Percentiles rank a stretch among this genome's conserved stretches.
Conservation (phyloP, 1,139 yeast species). For the Scheffersomyces lignicola region DNA sequence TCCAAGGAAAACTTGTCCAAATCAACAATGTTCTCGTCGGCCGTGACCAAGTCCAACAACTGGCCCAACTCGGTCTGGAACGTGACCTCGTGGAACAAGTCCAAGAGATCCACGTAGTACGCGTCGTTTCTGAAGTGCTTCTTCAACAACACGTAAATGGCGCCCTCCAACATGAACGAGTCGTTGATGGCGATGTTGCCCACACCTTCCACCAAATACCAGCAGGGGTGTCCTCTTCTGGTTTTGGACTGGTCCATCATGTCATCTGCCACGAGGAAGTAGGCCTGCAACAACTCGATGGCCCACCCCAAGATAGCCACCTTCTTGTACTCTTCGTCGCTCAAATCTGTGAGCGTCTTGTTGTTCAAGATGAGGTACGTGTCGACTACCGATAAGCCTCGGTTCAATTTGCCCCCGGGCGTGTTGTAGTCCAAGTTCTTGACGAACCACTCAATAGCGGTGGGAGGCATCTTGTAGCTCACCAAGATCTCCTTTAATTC, state of each 20-base stretch:
- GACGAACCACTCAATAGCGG: slow-evolving; percentile 86
- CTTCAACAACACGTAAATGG: slow-evolving; percentile 86
- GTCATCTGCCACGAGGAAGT: slow-evolving; percentile 96
- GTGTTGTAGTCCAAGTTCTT: slow-evolving; percentile 79
- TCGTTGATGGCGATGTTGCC: slow-evolving; percentile 96
- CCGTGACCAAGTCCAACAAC: slow-evolving; percentile 90
- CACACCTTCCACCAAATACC: slow-evolving; percentile 83
- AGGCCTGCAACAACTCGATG: slow-evolving; percentile 92
- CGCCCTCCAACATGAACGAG: slow-evolving; percentile 94
- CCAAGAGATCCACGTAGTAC: slow-evolving; percentile 88
- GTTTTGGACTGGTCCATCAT: slow-evolving; percentile 98
- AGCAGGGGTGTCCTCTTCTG: slow-evolving; percentile 98
- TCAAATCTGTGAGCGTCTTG: slow-evolving; percentile 57
- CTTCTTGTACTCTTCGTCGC: slow-evolving; percentile 70
- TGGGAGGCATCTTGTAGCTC: slow-evolving; percentile 79
- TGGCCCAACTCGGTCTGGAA: slow-evolving; percentile 98
- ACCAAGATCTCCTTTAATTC: slow-evolving; percentile 68
- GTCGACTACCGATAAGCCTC: slow-evolving; percentile 95
- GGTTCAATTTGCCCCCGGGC: slow-evolving; percentile 94
- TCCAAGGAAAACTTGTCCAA: slow-evolving; percentile 80
- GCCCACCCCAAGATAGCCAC: slow-evolving; percentile 96
- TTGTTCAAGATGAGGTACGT: slow-evolving; percentile 81
- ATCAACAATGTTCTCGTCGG: slow-evolving; percentile 94
- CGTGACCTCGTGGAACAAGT: slow-evolving; percentile 90
- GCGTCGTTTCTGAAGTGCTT: slow-evolving; percentile 79